Evolutionary conservation across 768 basidiomycete species (phyloP).

Genomic region (Boletus pseudopeckii): DNA sequence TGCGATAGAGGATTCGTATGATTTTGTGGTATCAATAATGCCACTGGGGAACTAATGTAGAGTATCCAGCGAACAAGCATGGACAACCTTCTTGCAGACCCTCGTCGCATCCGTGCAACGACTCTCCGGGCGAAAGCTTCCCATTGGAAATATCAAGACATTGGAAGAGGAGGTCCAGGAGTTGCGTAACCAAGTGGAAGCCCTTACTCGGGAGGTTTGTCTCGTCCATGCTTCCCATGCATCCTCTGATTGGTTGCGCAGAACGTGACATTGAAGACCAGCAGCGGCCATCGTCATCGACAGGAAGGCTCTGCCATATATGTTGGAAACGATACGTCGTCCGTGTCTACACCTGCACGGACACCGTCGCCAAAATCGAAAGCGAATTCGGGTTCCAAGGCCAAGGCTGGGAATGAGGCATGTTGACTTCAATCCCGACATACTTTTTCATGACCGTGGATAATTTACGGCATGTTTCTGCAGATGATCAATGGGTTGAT

Average conservation of each 20-base stretch:
- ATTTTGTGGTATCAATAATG: neutral
- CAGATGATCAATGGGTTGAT: constrained; percentile 71
- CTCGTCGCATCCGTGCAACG: constrained; percentile 61
- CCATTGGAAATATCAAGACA: constrained; percentile 45
- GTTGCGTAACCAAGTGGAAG: constrained; percentile 57
- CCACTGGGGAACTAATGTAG: constrained; percentile 14
- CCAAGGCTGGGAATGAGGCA: constrained; percentile 58
- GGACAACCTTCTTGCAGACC: constrained; percentile 57
- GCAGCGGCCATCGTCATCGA: constrained; percentile 1
- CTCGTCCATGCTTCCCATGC: neutral
- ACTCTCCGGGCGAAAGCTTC: constrained; percentile 61
- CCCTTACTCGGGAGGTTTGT: constrained; percentile 63
- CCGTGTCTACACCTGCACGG: neutral
- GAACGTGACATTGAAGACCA: constrained; percentile 5
- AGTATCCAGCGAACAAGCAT: constrained; percentile 56
- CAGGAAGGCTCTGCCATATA: constrained; percentile 18
- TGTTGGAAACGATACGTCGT: constrained; percentile 7
- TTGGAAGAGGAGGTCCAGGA: constrained; percentile 58
- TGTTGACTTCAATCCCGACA: neutral
- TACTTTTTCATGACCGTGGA: neutral
- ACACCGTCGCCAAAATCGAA: constrained; percentile 30
- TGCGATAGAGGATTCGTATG: constrained; percentile 62
- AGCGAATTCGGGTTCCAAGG: constrained; percentile 43
- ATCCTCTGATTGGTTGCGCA: neutral
- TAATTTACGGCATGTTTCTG: neutral